Evolutionary conservation across 2,329 filamentous ascomycete genomes (phyloP), one percentile per base, ranked within the genome.

Genomic region (Phialophora verrucosa): DNA sequence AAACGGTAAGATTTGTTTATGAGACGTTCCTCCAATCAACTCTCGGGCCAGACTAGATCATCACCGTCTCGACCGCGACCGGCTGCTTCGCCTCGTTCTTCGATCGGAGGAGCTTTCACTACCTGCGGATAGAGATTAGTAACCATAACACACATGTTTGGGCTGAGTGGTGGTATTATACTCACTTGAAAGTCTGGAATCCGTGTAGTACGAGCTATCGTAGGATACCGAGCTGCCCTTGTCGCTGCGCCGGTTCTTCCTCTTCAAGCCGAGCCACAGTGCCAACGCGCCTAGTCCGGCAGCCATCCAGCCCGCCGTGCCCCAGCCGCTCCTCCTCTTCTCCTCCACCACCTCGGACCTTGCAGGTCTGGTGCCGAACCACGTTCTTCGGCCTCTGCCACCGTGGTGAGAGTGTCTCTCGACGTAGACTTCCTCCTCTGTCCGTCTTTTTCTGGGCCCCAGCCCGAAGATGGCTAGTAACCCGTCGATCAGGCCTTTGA

Each of bases 241-340:
- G 59, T 79, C 77, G 17, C 78, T 74, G 35, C 63, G 65, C 25
- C 66, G 58, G 32, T 78, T 76, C 65, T 74, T 76, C 68, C 80
- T 77, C 75, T 78, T 81, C 72, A 83, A 64, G 6, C 82, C 82
- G 51, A 83, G 72, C 53, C 80, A 78, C 20, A 83, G 70, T 11
- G 81, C 81, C 64, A 83, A 69, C 11, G 78, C 79, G 57, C 79
- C 80, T 56, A 82, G 67, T 12, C 79, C 72, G 27, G 80, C 78
- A n/a, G 77, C 80, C 50, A 82, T 73, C 38, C 76, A 79, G 10
- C 76, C 79, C 67, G 76, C 74, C 44, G 75, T 76, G n/a, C 78
- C 76, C 64, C 79, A 73, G 51, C 76, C 76, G 53, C 75, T 66
- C 25, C 67, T 79, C 72, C 78, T 78, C 62, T 78, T 75, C 35